phyloP scores from a whole-genome alignment of 2,329 filamentous ascomycete species.

The Microcyclospora pomicola region DNA sequence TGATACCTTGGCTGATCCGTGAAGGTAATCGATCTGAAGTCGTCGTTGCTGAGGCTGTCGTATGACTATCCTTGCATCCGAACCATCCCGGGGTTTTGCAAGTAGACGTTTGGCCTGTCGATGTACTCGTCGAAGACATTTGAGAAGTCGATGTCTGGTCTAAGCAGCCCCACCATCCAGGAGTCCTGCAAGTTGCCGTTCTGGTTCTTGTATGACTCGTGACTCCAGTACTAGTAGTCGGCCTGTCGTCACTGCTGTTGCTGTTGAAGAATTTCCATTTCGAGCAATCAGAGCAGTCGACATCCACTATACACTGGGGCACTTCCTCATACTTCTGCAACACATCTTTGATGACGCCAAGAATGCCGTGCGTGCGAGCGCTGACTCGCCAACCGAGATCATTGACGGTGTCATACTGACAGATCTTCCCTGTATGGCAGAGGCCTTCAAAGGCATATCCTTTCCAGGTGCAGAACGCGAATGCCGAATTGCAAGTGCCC shows the following conservation, averaged over 20 bases:
- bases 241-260: constrained; percentile 64
- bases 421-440: constrained; percentile 76
- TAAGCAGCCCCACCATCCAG: constrained; percentile 75
- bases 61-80: constrained; percentile 1
- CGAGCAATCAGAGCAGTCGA: constrained; percentile 63
- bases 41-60: background rate
- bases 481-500: constrained; percentile 78
- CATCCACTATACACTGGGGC: constrained; percentile 43
- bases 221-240: constrained; percentile 44
- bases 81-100: constrained; percentile 3
- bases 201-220: constrained; percentile 45
- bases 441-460: constrained; percentile 83
- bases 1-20: too few relatives aligned
- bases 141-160: constrained; percentile 2
- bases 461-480: constrained; percentile 72
- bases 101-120: background rate
- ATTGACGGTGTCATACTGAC: constrained; percentile 77
- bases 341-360: constrained; percentile 72
- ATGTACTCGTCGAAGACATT: background rate
- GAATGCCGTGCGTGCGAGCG: constrained; percentile 78
- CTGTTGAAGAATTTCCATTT: constrained; percentile 89
- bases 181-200: constrained; percentile 74
- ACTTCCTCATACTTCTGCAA: constrained; percentile 67
- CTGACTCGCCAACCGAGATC: constrained; percentile 85
- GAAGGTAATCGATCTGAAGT: too few relatives aligned